Evolutionary conservation across 495 filamentous ascomycete species (phyloP), one percentile per base, ranked within the genome.

Genomic region (Apodospora peruviana): DNA sequence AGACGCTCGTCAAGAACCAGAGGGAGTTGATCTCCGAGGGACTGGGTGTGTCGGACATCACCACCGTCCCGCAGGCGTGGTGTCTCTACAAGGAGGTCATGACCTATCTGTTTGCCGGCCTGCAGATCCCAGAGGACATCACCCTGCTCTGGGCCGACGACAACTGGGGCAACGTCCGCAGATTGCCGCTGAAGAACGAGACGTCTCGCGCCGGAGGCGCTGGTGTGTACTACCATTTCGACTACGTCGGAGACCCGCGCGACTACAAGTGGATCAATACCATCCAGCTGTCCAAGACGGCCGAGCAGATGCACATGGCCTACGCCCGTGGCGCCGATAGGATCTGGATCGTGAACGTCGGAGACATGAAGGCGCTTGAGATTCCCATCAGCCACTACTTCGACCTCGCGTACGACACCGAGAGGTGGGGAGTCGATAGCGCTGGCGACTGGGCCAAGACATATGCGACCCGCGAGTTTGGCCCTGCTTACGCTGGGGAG

Each of bases 271-370:
- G 83, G 83, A 83, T 87, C 55, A 86, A 85, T 61, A 85, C 81
- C 0, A 78, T 85, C 50, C 77, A 84, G 56, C 71, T 85, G 4
- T 65, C 77, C 58, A 83, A 84, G 66, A 84, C 81, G 4, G 72
- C 72, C 42, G 80, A 86, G 61, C 81, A 73, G 61, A 83, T 87
- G 75, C 68, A 77, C 58, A 69, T 81, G 25, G 76, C 86, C 0
- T 77, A 84, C 48, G 64, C 76, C 16, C 71, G 83, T 25, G 72
- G 80, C 20, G 85, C 86, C 3, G 71, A 79, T 43, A 69, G 78
- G 23, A 85, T 88, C 51, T 88, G 86, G 86, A 76, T 88, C 36
- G 81, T 88, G 57, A 90, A 88, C 54, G 78, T 90, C 19, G 85
- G 86, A 29, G 85, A 90, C 56, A 66, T 88, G 41, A 87, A 87